Evolutionary conservation across 306 rosid genomes (phyloP).

Genomic region (Vachellia collinsii): DNA sequence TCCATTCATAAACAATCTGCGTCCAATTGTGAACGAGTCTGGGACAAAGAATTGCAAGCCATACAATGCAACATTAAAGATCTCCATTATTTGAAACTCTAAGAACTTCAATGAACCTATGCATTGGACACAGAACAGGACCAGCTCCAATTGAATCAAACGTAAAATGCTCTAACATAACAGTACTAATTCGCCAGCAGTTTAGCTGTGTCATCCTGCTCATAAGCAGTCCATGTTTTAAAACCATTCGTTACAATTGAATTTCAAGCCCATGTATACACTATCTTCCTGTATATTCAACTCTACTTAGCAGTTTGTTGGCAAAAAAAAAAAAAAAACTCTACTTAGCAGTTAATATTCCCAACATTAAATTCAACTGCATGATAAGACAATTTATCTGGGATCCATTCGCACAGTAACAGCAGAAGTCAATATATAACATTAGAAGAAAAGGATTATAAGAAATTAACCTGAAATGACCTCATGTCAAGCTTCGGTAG

Average conservation of each 20-base stretch:
- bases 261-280: not conserved
- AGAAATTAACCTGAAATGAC: constrained; percentile 70
- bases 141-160: not conserved
- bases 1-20: constrained; percentile 21
- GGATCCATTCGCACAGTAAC: not conserved
- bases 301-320: not conserved
- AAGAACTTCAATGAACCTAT: not conserved
- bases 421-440: not conserved
- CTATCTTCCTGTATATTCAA: not conserved
- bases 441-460: not conserved
- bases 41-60: not conserved
- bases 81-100: constrained; percentile 1
- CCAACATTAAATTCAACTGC: not conserved
- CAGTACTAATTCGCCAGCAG: not conserved
- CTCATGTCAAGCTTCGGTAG: constrained; percentile 61
- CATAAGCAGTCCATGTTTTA: not conserved
- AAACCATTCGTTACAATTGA: not conserved
- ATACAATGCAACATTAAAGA: not conserved
- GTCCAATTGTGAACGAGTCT: not conserved
- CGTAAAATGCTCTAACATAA: constrained; percentile 8
- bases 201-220: constrained; percentile 16
- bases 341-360: not conserved
- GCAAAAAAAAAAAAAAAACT: too few relatives aligned
- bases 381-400: not conserved
- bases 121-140: not conserved